Base-by-base conservation (phyloP, 2,329 filamentous ascomycete genomes). In the Cercospora beticola region DNA sequence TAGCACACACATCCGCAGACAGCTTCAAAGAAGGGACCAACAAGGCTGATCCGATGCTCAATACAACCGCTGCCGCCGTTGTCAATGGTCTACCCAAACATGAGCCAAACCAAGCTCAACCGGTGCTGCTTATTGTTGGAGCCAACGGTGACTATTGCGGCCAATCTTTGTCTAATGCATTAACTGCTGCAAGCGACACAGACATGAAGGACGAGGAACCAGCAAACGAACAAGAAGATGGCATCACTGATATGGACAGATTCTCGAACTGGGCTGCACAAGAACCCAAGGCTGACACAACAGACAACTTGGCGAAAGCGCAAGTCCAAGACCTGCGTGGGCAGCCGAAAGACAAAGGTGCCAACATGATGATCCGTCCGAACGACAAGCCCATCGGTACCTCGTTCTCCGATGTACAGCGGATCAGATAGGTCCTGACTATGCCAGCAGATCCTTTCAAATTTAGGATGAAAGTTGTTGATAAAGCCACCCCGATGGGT, bases 141-240 rank as follows among this genome's bases (percentile, higher is more conserved):
- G 43, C 62, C 10, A 64, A 64, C 3, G 62, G 49, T 21, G 62
- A 33, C 16, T 30, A 10, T 16, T 64, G 62, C 31, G 62, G 62
- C 5, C 31, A 23, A 21, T 7, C 60, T 2, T 43, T 62, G 9
- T 4, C 36, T 5, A 49, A 18, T 30, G 28, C 9, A 14, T 16
- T 36, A 28, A 26, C 28, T 14, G 12, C 21, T n/a, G 21, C 10
- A 7, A 12, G 21, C 12, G 21, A 56, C 3, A 1, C 18, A 14
- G 26, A 56, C 14, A 1, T 26, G 8, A 56, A 56, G 52, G 52
- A 56, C 21, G 21, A 56, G 3, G 52, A 56, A 14, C 52, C 52
- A 18, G 26, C 23, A 9, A 28, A 4, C 10, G 52, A 56, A 4
- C 52, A 56, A 56, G 52, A 56, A 5, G 21, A 23, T 2, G 52